These are phyloP conservation scores for Mycena vitilis DNA, from an alignment of 768 basidiomycete species.

Conservation along the genomic window DNA sequence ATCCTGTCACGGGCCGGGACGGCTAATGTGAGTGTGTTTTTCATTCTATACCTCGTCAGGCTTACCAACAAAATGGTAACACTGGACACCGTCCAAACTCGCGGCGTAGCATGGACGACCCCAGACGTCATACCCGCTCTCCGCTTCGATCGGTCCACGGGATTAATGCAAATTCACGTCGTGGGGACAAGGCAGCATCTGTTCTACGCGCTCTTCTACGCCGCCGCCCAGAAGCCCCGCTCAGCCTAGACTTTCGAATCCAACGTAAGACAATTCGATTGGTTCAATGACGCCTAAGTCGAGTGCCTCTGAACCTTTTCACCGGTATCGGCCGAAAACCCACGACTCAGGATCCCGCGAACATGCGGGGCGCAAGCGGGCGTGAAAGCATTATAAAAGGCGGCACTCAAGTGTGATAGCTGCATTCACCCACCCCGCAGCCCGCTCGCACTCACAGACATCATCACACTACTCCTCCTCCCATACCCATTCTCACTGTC, in stretches of 20 bases:
- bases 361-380: too few species aligned
- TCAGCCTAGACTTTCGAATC: background rate
- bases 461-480: background rate
- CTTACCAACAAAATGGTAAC: background rate
- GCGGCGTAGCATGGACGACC: background rate
- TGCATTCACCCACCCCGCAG: background rate
- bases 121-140: conserved; percentile 4
- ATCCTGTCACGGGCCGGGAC: too few species aligned
- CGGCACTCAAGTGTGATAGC: too few species aligned
- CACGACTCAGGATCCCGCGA: too few species aligned
- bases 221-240: background rate
- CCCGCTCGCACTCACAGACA: background rate
- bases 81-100: background rate
- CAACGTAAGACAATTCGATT: background rate
- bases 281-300: too few species aligned
- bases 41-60: background rate
- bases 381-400: too few species aligned
- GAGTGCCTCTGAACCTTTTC: too few species aligned
- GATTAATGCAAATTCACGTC: background rate
- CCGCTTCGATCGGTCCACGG: conserved; percentile 1
- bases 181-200: background rate
- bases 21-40: background rate
- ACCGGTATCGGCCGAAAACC: too few species aligned
- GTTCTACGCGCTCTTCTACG: too few species aligned
- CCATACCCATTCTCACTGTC: background rate